Evolutionary conservation across 306 rosid species (phyloP).

Genomic region (Potentilla sterilis): DNA sequence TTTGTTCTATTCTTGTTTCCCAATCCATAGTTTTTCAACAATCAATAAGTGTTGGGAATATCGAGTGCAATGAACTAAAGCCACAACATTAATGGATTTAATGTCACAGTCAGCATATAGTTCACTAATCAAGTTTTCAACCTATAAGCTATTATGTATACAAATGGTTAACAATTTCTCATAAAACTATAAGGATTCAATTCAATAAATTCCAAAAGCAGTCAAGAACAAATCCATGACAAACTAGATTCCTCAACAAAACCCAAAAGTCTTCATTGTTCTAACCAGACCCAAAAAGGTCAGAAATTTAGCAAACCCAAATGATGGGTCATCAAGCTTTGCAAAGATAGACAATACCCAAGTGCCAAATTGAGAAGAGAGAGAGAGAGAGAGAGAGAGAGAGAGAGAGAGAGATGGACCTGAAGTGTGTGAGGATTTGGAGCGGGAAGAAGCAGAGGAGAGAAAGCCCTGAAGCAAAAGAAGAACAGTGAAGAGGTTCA

Average conservation of each 20-base stretch:
- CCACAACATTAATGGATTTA: neutral
- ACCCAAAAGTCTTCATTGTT: conserved; percentile 6
- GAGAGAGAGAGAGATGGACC: conserved; percentile 37
- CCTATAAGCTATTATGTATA: neutral
- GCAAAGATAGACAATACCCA: conserved; percentile 29
- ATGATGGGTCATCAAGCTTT: conserved; percentile 14
- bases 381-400: conserved; percentile 10
- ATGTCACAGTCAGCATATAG: neutral
- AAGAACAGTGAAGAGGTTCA: conserved; percentile 59
- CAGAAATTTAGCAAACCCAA: neutral
- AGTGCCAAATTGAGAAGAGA: conserved; percentile 9
- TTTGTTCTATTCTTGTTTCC: neutral
- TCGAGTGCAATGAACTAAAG: neutral
- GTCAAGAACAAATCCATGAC: neutral
- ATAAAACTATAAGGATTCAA: neutral
- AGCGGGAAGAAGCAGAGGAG: conserved; percentile 59
- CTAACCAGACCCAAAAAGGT: neutral
- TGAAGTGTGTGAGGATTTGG: conserved; percentile 46
- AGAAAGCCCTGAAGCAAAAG: conserved; percentile 79
- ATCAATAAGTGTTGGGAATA: neutral
- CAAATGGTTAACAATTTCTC: neutral
- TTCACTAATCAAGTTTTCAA: neutral
- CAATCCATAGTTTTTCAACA: neutral
- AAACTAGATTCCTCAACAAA: neutral
- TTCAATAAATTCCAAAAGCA: neutral